Evolutionary conservation across 352 stramenopile genomes (phyloP).

Genomic region (Phytophthora fragariaefolia): DNA sequence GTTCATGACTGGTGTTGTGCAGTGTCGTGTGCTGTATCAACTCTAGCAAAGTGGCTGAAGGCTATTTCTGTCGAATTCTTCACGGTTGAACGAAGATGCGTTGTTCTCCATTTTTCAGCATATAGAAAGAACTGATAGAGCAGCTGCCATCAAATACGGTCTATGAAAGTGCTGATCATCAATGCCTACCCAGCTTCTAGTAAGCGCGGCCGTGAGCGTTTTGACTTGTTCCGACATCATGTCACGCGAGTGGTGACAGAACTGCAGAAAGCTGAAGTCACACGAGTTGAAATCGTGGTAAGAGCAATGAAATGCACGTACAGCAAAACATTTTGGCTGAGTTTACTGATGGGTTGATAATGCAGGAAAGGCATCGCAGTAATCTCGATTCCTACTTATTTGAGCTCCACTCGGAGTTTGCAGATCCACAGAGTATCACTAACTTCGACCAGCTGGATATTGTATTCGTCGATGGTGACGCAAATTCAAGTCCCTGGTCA

Average conservation of each 20-base stretch:
- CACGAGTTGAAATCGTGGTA: constrained; percentile 67
- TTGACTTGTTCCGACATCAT: constrained; percentile 59
- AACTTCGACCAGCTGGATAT: constrained; percentile 87
- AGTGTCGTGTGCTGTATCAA: not conserved
- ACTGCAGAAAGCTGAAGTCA: constrained; percentile 70
- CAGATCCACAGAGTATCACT: constrained; percentile 66
- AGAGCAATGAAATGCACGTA: not conserved
- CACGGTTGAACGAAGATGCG: not conserved
- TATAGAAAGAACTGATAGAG: not conserved
- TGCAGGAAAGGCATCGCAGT: constrained; percentile 64
- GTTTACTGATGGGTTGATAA: not conserved
- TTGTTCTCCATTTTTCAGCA: constrained; percentile 2
- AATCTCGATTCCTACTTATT: constrained; percentile 81
- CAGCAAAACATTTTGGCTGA: not conserved
- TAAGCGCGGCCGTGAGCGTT: constrained; percentile 49
- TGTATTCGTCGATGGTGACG: constrained; percentile 77
- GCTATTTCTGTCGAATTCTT: constrained; percentile 2
- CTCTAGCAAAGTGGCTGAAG: too few relatives aligned
- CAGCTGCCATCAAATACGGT: not conserved
- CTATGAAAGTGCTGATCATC: constrained; percentile 77
- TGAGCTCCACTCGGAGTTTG: constrained; percentile 77
- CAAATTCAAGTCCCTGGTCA: constrained; percentile 66
- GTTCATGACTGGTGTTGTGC: constrained; percentile 14
- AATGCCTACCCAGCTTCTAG: constrained; percentile 64
- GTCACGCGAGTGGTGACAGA: constrained; percentile 56